Base-by-base conservation (phyloP, 1,284 basidiomycete genomes). In the Puccinia horiana region DNA sequence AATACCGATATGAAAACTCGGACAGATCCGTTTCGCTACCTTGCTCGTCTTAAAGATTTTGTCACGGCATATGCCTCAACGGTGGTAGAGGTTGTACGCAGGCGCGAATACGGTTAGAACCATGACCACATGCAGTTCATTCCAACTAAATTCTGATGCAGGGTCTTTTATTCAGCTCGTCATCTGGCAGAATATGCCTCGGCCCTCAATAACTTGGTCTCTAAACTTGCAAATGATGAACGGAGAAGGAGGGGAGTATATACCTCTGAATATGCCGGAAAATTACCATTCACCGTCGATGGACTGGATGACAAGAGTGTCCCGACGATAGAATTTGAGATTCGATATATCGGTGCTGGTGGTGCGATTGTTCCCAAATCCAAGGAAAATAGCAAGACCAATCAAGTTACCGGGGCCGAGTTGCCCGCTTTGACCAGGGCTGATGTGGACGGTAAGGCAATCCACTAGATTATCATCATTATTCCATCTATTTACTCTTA, bases 1-100 rank as follows among this genome's bases (percentile, higher is more conserved):
- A 56, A 87, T 82, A 58, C 54, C 77, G 42, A 83, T 67, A n/a
- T 52, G 52, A 35, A 74, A 61, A 37, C 82, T 69, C 42, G 76
- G 29, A 42, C 86, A 87, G 94, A 92, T 67, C 93, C 93, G 75
- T 98, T 98, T 87, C 90, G 92, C 29, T 95, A 98, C 86, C 92
- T 98, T 18, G 91, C 93, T 78, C 90, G 96, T 18, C 88, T 98
- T 54, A 94, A 97, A 85, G 92, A 91, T 81, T 93, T 98, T 90
- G 88, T 96, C 0, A 95, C 94, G 85, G 94, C 94, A 0, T 99
- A 99, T 87, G 93, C 94, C 0, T 93, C 94, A 0, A 95, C 95
- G 0, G 90, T 98, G 0, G 90, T 96, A 16, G 96, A 99, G 87
- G 91, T 96, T 52, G 93, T 96, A 0, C 89, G 96, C 80, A 89